Evolutionary conservation across 129 eudicot genomes (phyloP).

Genomic region (Flaveria linearis): DNA sequence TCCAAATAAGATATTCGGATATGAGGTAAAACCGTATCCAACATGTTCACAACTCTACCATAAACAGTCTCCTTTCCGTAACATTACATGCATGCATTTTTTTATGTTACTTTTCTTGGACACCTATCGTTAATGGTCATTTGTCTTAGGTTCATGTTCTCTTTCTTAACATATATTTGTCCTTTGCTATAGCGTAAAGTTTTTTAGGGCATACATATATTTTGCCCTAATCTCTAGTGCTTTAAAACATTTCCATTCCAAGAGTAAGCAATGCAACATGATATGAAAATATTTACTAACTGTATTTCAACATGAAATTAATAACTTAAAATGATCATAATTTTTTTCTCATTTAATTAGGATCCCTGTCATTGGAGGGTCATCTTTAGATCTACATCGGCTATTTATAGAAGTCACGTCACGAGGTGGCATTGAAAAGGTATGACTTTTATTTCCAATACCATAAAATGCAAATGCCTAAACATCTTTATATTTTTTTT

Average conservation of each 20-base stretch:
- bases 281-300: neutral
- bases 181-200: neutral
- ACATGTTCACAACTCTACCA: neutral
- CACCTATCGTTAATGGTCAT: neutral
- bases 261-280: neutral
- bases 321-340: neutral
- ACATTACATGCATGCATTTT: neutral
- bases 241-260: neutral
- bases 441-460: conserved; percentile 27
- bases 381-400: conserved; percentile 66
- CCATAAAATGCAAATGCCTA: neutral
- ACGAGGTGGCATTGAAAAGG: conserved; percentile 94
- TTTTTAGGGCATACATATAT: neutral
- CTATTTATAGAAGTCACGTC: conserved; percentile 89
- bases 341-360: conserved; percentile 34
- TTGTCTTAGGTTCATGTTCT: neutral
- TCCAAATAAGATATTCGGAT: neutral
- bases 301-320: neutral
- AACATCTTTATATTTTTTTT: neutral
- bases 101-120: neutral
- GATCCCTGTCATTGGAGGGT: conserved; percentile 82
- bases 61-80: neutral
- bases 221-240: neutral
- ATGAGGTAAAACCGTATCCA: neutral
- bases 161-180: neutral